Evolutionary conservation across 306 rosid genomes (phyloP).

Genomic region (Glycyrrhiza uralensis): DNA sequence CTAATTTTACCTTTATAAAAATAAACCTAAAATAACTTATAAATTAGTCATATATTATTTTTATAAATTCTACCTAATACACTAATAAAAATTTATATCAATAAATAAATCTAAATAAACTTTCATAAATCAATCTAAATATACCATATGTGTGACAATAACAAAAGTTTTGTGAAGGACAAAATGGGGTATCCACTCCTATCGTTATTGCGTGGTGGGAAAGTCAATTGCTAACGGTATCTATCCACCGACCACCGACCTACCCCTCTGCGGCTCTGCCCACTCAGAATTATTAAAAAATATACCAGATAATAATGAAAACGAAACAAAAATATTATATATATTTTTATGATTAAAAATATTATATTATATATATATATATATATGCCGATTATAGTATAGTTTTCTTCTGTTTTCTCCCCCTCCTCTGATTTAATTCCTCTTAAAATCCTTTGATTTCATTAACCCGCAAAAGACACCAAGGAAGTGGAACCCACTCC

Average conservation of each 20-base stretch:
- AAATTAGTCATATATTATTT: too few species aligned
- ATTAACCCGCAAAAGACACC: constrained; percentile 45
- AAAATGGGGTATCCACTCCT: constrained; percentile 25
- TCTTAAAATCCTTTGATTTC: constrained; percentile 38
- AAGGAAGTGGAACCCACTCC: constrained; percentile 25
- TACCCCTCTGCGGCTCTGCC: constrained; percentile 40
- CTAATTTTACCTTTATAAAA: too few species aligned
- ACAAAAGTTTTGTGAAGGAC: constrained; percentile 16
- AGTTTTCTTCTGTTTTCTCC: neutral
- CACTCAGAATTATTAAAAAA: constrained; percentile 34
- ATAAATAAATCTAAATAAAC: too few species aligned
- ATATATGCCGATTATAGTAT: neutral
- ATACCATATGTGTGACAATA: neutral
- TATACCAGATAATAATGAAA: constrained; percentile 21
- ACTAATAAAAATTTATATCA: too few species aligned
- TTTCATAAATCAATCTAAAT: too few species aligned
- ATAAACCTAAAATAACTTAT: too few species aligned
- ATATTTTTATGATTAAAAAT: too few species aligned
- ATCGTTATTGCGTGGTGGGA: constrained; percentile 59
- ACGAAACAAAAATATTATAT: constrained; percentile 9
- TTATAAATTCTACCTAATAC: too few species aligned
- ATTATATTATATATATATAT: neutral
- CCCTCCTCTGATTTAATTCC: neutral
- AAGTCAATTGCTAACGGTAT: constrained; percentile 85
- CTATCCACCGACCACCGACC: constrained; percentile 92